Percentiles rank a stretch among this genome's conserved stretches.
Conservation (phyloP, 2,329 filamentous ascomycete genomes). For the Pseudocercospora vitis region DNA sequence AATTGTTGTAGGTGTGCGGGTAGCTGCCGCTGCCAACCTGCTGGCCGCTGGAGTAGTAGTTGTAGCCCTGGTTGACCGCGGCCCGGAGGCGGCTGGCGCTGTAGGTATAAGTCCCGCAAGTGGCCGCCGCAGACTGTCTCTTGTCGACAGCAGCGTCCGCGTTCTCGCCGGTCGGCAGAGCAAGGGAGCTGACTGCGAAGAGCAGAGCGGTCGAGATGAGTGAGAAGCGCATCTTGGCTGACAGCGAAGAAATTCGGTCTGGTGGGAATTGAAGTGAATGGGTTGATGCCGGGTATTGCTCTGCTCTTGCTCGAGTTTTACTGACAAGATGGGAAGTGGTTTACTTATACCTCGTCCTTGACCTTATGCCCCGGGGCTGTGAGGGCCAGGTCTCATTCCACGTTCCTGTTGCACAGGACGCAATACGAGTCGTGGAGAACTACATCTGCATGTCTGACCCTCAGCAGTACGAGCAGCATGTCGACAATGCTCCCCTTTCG, state of each 20-base stretch:
- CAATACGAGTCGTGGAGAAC: slow-evolving; percentile 3
- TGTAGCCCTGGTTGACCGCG: slow-evolving; percentile 55
- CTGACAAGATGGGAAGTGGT: neutral
- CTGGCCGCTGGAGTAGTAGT: slow-evolving; percentile 44
- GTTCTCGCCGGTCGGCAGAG: slow-evolving; percentile 24
- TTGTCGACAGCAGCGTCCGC: slow-evolving; percentile 35
- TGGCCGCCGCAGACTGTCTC: slow-evolving; percentile 51
- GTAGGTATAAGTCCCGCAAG: slow-evolving; percentile 58
- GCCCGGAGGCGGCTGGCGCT: slow-evolving; percentile 49
- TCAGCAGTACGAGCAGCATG: slow-evolving; percentile 12
- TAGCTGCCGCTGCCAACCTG: slow-evolving; percentile 41
- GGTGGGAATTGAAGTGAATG: slow-evolving; percentile 6
- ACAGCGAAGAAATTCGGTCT: slow-evolving; percentile 7
- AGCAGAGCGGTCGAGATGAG: slow-evolving; percentile 32
- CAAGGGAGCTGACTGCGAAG: slow-evolving; percentile 32
- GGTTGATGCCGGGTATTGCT: slow-evolving; percentile 3
- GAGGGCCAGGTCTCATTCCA: neutral
- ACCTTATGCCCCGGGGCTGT: neutral
- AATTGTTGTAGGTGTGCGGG: slow-evolving; percentile 33
- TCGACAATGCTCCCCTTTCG: slow-evolving; percentile 5
- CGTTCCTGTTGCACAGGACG: neutral
- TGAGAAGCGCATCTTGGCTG: slow-evolving; percentile 32
- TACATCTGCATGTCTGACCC: slow-evolving; percentile 13
- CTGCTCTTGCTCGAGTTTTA: slow-evolving; percentile 7
- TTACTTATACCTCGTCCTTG: slow-evolving; percentile 15